Conservation (phyloP, 768 basidiomycete genomes). For the Leccinum ochraceum region DNA sequence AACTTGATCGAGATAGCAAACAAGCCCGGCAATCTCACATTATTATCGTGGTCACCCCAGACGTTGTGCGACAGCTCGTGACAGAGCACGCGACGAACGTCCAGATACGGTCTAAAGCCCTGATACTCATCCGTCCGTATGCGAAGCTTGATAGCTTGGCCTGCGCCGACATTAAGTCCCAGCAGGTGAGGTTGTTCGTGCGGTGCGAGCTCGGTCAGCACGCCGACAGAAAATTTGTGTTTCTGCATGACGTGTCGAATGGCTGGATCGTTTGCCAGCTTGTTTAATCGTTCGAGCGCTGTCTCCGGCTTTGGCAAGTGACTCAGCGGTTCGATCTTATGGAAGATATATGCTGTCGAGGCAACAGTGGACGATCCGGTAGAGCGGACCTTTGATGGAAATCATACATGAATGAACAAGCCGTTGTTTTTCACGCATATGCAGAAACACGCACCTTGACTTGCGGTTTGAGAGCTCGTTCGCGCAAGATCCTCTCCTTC, state of each 20-base stretch:
- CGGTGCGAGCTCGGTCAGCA: slow-evolving; percentile 77
- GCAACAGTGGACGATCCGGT: slow-evolving; percentile 44
- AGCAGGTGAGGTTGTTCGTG: slow-evolving; percentile 71
- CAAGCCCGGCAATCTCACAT: slow-evolving; percentile 44
- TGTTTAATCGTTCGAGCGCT: slow-evolving; percentile 54
- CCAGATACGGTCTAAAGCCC: slow-evolving; percentile 66
- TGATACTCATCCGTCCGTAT: slow-evolving; percentile 71
- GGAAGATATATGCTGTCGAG: slow-evolving; percentile 58
- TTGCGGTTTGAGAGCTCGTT: slow-evolving; percentile 56
- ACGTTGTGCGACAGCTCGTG: slow-evolving; percentile 80
- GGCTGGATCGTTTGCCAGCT: slow-evolving; percentile 68
- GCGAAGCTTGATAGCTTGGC: slow-evolving; percentile 65
- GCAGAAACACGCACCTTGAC: slow-evolving; percentile 48
- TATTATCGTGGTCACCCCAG: slow-evolving; percentile 70
- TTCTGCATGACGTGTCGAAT: slow-evolving; percentile 69
- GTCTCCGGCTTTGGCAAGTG: slow-evolving; percentile 65
- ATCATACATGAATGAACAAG: neutral
- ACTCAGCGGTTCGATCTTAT: slow-evolving; percentile 57
- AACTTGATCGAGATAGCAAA: neutral
- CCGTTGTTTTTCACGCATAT: no score
- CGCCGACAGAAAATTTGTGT: slow-evolving; percentile 66
- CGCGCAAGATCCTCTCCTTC: slow-evolving; percentile 57
- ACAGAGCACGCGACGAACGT: slow-evolving; percentile 67
- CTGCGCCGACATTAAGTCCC: slow-evolving; percentile 66
- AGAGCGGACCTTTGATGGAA: slow-evolving; percentile 50